Percentiles rank a stretch among this genome's conserved stretches.
Conservation (phyloP, 2,329 filamentous ascomycete species). For the Blastomyces gilchristii region DNA sequence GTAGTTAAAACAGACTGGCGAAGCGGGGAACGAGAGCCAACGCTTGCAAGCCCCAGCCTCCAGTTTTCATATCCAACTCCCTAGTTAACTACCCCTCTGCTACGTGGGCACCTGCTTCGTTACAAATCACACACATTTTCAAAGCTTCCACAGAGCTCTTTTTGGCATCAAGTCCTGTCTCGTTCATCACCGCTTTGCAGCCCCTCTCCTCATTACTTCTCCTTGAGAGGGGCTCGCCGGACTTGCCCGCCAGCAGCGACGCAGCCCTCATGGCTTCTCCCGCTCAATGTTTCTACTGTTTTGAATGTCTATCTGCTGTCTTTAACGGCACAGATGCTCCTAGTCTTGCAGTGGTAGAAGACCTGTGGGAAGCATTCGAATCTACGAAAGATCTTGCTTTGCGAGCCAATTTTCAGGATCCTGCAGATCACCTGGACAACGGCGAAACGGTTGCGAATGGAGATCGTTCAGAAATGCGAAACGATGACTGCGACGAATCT, state of each 20-base stretch:
- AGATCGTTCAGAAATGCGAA: conserved; percentile 16
- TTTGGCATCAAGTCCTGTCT: neutral
- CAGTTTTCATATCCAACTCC: neutral
- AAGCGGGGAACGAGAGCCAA: neutral
- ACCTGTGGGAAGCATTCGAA: conserved; percentile 52
- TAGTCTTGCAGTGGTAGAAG: conserved; percentile 57
- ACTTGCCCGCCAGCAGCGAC: neutral
- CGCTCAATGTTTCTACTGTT: conserved; percentile 85
- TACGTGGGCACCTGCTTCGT: neutral
- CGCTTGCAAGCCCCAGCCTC: neutral
- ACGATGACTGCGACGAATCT: conserved; percentile 18
- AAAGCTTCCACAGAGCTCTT: neutral
- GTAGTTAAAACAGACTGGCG: neutral
- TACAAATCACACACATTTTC: conserved; percentile 1
- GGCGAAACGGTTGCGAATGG: conserved; percentile 17
- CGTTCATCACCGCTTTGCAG: neutral
- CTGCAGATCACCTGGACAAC: conserved; percentile 24
- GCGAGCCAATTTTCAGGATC: conserved; percentile 21
- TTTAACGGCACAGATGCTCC: conserved; percentile 61
- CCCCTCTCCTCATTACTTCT: neutral
- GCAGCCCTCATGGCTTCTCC: conserved; percentile 61
- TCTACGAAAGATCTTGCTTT: conserved; percentile 22
- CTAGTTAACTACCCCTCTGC: conserved; percentile 2
- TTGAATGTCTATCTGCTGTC: conserved; percentile 70
- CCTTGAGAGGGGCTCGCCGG: neutral